These are phyloP conservation scores for Gynandropsis gynandra DNA, from an alignment of 345 rosid species.

Conservation along the genomic window DNA sequence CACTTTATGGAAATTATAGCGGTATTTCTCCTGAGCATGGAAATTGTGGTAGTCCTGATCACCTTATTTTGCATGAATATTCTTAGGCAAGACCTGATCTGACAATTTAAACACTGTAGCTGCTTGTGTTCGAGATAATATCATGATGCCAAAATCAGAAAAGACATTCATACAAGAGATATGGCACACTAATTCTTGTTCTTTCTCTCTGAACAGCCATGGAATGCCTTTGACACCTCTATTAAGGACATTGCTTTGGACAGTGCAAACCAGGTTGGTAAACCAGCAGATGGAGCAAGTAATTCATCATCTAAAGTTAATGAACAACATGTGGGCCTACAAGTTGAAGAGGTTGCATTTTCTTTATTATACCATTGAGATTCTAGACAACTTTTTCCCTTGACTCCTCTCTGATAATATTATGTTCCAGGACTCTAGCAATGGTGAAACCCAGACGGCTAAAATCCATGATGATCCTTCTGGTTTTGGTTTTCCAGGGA, in stretches of 20 bases:
- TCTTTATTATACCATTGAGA: constrained; percentile 8
- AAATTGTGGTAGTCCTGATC: constrained; percentile 8
- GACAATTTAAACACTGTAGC: constrained; percentile 13
- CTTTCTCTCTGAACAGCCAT: constrained; percentile 41
- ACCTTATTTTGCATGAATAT: constrained; percentile 11
- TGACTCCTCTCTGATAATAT: constrained; percentile 20
- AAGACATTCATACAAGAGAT: constrained; percentile 9
- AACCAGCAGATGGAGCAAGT: constrained; percentile 29
- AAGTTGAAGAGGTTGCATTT: constrained; percentile 39
- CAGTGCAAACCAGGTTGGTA: constrained; percentile 28
- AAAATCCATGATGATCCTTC: constrained; percentile 24
- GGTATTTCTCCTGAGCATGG: constrained; percentile 1
- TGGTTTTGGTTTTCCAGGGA: constrained; percentile 27
- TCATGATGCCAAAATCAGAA: constrained; percentile 11
- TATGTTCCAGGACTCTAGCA: constrained; percentile 31
- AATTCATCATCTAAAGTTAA: constrained; percentile 30
- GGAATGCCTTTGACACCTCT: constrained; percentile 69
- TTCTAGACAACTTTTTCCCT: constrained; percentile 11
- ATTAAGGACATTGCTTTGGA: constrained; percentile 30
- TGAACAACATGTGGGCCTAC: constrained; percentile 34
- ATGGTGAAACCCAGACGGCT: constrained; percentile 31
- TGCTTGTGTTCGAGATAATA: constrained; percentile 11
- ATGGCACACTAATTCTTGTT: constrained; percentile 7
- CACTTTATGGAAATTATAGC: constrained; percentile 12
- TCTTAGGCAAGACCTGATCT: constrained; percentile 5